phyloP scores from a whole-genome alignment of 768 basidiomycete species.

The Neoboletus brunneissimus region DNA sequence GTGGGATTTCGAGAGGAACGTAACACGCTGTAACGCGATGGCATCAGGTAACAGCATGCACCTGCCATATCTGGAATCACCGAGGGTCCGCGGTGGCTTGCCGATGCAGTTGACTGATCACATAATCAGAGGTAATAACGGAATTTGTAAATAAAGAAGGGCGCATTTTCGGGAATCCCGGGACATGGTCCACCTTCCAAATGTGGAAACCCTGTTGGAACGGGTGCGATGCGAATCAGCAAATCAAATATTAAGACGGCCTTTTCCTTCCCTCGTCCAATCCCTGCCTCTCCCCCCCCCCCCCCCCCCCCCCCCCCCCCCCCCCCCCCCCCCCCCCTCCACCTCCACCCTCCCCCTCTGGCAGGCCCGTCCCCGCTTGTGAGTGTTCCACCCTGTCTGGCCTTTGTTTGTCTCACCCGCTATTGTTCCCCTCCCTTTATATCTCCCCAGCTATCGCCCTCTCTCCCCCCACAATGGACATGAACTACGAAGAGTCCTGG shows the following conservation, averaged over 20 bases:
- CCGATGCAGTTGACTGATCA: constrained; percentile 25
- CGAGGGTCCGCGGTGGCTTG: constrained; percentile 35
- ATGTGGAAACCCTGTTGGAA: constrained; percentile 19
- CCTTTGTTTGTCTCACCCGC: constrained; percentile 21
- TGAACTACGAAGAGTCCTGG: constrained; percentile 66
- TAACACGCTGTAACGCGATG: constrained; percentile 22
- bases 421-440: constrained; percentile 12
- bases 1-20: constrained; percentile 18
- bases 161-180: constrained; percentile 28
- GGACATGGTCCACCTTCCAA: constrained; percentile 17
- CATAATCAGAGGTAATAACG: constrained; percentile 33
- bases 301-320: constrained; percentile 19
- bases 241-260: constrained; percentile 40
- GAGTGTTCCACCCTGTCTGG: constrained; percentile 1
- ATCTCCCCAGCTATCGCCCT: constrained; percentile 8
- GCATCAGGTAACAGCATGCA: constrained; percentile 28
- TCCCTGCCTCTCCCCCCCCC: constrained; percentile 24
- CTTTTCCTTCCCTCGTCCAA: constrained; percentile 27
- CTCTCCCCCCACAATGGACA: constrained; percentile 28
- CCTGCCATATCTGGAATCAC: constrained; percentile 17
- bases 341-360: background rate
- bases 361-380: constrained; percentile 7
- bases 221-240: constrained; percentile 35
- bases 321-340: background rate
- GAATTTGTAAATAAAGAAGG: constrained; percentile 29